Evolutionary conservation across 208 protist genomes (phyloP).

Genomic region (Borovskyia barvae): DNA sequence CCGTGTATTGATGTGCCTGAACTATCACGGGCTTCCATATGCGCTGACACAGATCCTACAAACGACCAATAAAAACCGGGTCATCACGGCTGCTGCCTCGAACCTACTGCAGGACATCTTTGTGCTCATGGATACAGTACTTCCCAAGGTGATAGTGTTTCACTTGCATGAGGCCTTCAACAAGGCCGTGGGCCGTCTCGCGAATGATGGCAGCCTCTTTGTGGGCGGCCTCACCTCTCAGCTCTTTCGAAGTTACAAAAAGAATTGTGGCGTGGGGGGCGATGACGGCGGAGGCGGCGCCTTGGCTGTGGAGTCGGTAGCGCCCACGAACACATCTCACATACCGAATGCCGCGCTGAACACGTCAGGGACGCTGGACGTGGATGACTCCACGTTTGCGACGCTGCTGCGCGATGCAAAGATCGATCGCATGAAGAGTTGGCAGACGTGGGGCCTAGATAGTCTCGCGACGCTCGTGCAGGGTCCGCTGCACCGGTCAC

Average conservation of each 20-base stretch:
- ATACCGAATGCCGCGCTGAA: conserved; percentile 26
- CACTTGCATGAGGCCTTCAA: conserved; percentile 80
- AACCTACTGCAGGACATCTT: conserved; percentile 81
- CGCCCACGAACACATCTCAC: conserved; percentile 19
- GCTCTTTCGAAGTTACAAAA: conserved; percentile 55
- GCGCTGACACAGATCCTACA: conserved; percentile 73
- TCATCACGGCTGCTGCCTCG: conserved; percentile 50
- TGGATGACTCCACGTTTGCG: conserved; percentile 63
- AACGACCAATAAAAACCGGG: conserved; percentile 38
- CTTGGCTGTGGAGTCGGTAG: conserved; percentile 17
- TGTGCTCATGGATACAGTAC: conserved; percentile 86
- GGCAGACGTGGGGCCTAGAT: conserved; percentile 68
- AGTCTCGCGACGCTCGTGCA: conserved; percentile 74
- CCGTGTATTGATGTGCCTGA: conserved; percentile 62
- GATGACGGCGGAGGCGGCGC: conserved; percentile 5
- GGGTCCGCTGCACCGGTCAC: conserved; percentile 53
- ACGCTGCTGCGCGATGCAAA: conserved; percentile 51
- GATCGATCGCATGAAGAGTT: conserved; percentile 43
- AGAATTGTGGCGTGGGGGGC: conserved; percentile 7
- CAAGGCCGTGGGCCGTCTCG: conserved; percentile 60
- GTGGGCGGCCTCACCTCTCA: conserved; percentile 58
- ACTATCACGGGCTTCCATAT: conserved; percentile 81
- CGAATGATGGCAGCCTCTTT: conserved; percentile 58
- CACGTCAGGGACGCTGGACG: conserved; percentile 42
- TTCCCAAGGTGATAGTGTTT: conserved; percentile 70